A percentile compares a stretch with the other conserved stretches of the same genome.
phyloP scores from a whole-genome alignment of 345 rosid genomes.

The Leavenworthia alabamica region DNA sequence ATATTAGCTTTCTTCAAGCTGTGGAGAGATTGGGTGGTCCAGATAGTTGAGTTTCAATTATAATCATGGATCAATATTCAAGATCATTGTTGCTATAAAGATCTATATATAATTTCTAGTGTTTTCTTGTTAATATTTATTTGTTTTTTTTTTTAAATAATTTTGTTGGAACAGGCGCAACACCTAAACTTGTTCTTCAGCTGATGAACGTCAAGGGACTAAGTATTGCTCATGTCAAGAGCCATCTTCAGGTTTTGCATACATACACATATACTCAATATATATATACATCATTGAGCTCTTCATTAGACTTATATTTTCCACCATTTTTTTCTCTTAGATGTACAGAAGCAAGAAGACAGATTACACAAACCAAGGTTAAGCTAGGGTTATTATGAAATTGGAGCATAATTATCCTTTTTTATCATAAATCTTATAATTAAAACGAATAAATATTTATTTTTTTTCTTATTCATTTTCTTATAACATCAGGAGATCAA shows the following conservation, averaged over 20 bases:
- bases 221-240: slow-evolving; percentile 77
- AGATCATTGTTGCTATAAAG: neutral
- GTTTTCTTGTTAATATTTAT: slow-evolving; percentile 18
- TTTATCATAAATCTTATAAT: neutral
- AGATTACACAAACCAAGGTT: slow-evolving; percentile 51
- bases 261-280: neutral
- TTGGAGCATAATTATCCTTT: neutral
- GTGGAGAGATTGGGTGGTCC: slow-evolving; percentile 72
- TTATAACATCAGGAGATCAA: slow-evolving; percentile 35
- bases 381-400: slow-evolving; percentile 28
- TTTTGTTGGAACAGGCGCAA: slow-evolving; percentile 51
- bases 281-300: neutral
- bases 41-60: slow-evolving; percentile 51
- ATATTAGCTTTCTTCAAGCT: slow-evolving; percentile 71
- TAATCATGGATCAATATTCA: neutral
- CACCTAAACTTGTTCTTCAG: slow-evolving; percentile 78
- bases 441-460: neutral
- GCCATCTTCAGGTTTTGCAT: slow-evolving; percentile 70
- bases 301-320: neutral
- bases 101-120: slow-evolving; percentile 18
- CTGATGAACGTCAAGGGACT: slow-evolving; percentile 74
- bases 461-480: neutral
- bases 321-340: slow-evolving; percentile 26
- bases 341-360: slow-evolving; percentile 73
- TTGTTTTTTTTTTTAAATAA: neutral